Evolutionary conservation across 177 flowering plant genomes (phyloP), one percentile per base, ranked within the genome.

Genomic region (Viscum album): DNA sequence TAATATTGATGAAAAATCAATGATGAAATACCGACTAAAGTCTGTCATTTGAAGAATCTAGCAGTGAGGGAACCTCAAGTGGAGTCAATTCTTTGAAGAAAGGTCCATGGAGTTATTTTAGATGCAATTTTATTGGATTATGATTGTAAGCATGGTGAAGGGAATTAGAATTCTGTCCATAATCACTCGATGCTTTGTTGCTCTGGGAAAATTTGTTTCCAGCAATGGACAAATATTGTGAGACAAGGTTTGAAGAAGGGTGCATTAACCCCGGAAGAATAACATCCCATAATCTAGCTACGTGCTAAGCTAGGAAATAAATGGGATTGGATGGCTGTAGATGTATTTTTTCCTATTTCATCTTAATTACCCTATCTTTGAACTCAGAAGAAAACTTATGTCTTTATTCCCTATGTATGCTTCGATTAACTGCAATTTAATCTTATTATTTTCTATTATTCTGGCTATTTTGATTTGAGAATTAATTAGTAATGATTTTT

Each of bases 261-360:
- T 10, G 70, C 88, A 16, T 88, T 88, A 73, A 75, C 87, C 43
- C 79, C 83, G 17, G 90, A 88, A 4, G 93, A 88, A 69, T 90
- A 88, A 61, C 75, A 85, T 30, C 74, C 83, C 32, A 88, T 86
- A 56, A 79, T 86, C 30, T 79, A 88, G 62, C 79, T 86, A 7
- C 90, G 86, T 63, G 67, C 90, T 26, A 79, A 84, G 73, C 78
- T 83, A 30, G 93, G 93, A 58, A 88, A 88, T 77, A 88, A 88
- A 72, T 88, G 93, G 93, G 90, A 90, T 52, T 82, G 86, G 67
- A 88, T 88, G 88, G 89, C 93, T 8, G 79, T 85, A 68, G 89
- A 83, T 83, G 93, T n/a, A n/a, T n/a, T n/a, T n/a, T n/a, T n/a
- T n/a, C n/a, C n/a, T n/a, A n/a, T n/a, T n/a, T n/a, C n/a, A n/a